Conservation (phyloP, 2,329 filamentous ascomycete species). For the Chaetoscypha palmicola region DNA sequence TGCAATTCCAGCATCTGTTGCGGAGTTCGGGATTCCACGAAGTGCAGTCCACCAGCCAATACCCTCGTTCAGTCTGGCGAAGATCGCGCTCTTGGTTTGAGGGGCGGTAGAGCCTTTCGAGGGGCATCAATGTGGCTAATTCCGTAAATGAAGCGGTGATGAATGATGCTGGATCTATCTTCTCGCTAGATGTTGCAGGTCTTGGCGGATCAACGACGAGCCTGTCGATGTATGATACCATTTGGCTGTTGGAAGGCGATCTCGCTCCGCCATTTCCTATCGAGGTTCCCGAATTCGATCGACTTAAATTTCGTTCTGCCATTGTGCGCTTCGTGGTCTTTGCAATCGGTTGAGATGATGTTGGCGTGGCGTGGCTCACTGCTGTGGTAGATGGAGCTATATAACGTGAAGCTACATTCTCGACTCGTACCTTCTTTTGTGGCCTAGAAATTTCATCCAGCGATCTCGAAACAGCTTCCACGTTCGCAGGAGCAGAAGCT, state of each 20-base stretch:
- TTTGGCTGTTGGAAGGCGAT: not conserved
- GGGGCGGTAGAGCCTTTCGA: constrained; percentile 48
- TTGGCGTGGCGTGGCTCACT: too few species aligned
- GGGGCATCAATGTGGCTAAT: constrained; percentile 46
- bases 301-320: too few species aligned
- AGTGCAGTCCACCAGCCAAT: constrained; percentile 61
- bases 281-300: too few species aligned
- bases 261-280: not conserved
- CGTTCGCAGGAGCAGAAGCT: constrained; percentile 10
- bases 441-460: not conserved
- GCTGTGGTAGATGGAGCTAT: too few species aligned
- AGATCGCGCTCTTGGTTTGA: constrained; percentile 41
- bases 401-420: not conserved
- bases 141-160: constrained; percentile 49
- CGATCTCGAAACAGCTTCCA: not conserved
- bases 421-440: not conserved
- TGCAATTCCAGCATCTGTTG: constrained; percentile 52
- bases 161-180: constrained; percentile 41
- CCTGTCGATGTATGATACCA: not conserved
- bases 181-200: constrained; percentile 40
- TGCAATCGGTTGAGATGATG: too few species aligned
- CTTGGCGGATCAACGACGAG: constrained; percentile 48
- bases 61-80: constrained; percentile 61
- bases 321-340: too few species aligned
- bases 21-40: constrained; percentile 45